These are phyloP conservation scores for Intubia oerlemansii DNA, from an alignment of 2,329 filamentous ascomycete genomes.

Conservation along the genomic window DNA sequence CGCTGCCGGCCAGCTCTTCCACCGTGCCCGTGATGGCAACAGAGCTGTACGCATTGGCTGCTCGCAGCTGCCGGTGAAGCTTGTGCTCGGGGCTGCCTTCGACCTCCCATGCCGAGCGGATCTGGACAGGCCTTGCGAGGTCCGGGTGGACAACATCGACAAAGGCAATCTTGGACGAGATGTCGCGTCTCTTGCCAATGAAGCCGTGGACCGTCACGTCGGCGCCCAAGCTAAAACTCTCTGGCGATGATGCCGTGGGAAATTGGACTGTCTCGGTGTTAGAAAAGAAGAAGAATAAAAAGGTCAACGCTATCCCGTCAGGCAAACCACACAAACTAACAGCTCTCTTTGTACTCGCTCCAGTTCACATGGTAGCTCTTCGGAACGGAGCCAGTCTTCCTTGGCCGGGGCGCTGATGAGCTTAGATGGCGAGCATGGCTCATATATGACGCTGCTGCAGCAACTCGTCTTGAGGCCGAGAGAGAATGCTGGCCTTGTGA, in stretches of 20 bases:
- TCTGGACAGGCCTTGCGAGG: constrained; percentile 15
- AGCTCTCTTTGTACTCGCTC: constrained; percentile 21
- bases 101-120: constrained; percentile 18
- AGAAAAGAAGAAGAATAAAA: not conserved
- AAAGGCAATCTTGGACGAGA: constrained; percentile 51
- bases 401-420: no score
- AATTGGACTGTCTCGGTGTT: constrained; percentile 11
- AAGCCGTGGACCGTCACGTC: constrained; percentile 46
- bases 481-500: no score
- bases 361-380: no score
- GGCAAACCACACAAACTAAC: no score
- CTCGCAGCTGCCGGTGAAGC: constrained; percentile 20
- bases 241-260: constrained; percentile 10
- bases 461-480: no score
- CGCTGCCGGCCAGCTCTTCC: constrained; percentile 3
- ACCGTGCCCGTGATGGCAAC: constrained; percentile 24
- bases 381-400: no score
- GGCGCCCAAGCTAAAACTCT: constrained; percentile 12
- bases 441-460: no score
- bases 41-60: constrained; percentile 27
- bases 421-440: no score
- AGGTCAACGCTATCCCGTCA: no score
- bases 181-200: constrained; percentile 42
- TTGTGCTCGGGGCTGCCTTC: constrained; percentile 14
- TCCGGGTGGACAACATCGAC: constrained; percentile 27